A percentile compares a stretch with the other conserved stretches of the same genome.
These are phyloP conservation scores for Trypanosoma boissoni DNA, from an alignment of 208 protist species.

Conservation along the genomic window DNA sequence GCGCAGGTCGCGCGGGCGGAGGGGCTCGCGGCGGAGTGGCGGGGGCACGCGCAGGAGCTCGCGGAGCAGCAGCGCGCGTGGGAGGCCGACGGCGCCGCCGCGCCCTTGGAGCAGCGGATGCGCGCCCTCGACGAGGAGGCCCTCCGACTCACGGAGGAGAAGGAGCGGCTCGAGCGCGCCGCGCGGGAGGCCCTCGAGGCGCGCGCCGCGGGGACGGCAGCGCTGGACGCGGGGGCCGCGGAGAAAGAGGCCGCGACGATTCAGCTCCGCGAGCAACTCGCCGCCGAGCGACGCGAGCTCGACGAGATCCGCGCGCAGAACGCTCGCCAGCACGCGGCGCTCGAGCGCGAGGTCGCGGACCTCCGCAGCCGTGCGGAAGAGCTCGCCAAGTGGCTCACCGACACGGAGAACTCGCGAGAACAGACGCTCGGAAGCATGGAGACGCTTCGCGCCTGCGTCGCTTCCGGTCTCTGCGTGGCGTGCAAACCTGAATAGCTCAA, in stretches of 20 bases:
- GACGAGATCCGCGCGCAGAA: slow-evolving; percentile 17
- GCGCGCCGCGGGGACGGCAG: slow-evolving; percentile 11
- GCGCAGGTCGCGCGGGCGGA: slow-evolving; percentile 27
- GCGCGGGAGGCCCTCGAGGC: slow-evolving; percentile 11
- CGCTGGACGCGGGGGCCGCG: background rate
- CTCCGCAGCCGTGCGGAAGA: slow-evolving; percentile 33
- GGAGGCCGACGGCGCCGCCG: slow-evolving; percentile 29
- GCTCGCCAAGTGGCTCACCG: slow-evolving; percentile 30
- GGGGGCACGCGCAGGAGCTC: slow-evolving; percentile 34
- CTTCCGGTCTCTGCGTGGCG: slow-evolving; percentile 11
- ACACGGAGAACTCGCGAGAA: slow-evolving; percentile 20
- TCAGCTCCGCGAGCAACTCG: slow-evolving; percentile 26
- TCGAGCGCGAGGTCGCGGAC: slow-evolving; percentile 61
- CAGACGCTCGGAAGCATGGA: slow-evolving; percentile 11
- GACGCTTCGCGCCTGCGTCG: slow-evolving; percentile 21
- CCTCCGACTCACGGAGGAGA: slow-evolving; percentile 17
- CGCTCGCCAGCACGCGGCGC: slow-evolving; percentile 15
- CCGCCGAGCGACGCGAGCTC: slow-evolving; percentile 24
- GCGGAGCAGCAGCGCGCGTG: slow-evolving; percentile 30
- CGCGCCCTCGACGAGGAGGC: slow-evolving; percentile 25
- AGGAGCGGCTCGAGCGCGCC: slow-evolving; percentile 15
- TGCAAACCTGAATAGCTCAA: slow-evolving; percentile 11
- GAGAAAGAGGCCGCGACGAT: slow-evolving; percentile 6
- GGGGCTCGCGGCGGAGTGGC: slow-evolving; percentile 30
- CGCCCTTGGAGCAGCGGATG: slow-evolving; percentile 24